Evolutionary conservation across 1,284 basidiomycete species (phyloP).

Genomic region (Exobasidium rhododendri): DNA sequence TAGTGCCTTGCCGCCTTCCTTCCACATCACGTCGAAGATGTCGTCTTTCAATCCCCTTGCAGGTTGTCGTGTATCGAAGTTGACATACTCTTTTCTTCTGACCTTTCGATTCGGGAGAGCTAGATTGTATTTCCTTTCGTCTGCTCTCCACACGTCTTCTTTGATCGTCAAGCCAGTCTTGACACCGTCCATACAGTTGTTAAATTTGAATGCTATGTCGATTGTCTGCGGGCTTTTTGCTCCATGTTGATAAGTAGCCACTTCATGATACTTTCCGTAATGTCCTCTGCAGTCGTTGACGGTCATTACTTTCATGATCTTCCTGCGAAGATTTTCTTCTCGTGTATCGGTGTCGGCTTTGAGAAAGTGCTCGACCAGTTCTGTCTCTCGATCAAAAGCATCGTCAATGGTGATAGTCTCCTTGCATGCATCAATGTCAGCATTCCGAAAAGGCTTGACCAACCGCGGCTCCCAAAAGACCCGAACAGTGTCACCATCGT

Average conservation of each 20-base stretch:
- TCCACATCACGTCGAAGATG: too few relatives aligned
- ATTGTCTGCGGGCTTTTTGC: neutral
- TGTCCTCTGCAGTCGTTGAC: neutral
- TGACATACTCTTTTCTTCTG: too few relatives aligned
- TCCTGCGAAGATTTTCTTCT: neutral
- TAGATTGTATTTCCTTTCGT: too few relatives aligned
- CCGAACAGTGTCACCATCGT: neutral
- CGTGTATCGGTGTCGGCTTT: neutral
- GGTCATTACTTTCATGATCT: neutral
- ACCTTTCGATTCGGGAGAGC: too few relatives aligned
- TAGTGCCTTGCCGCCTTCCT: too few relatives aligned
- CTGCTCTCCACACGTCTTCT: slow-evolving; percentile 1
- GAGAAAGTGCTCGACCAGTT: neutral
- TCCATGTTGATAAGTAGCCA: neutral
- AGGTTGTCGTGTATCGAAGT: too few relatives aligned
- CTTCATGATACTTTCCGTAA: too few relatives aligned
- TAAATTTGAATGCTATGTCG: slow-evolving; percentile 6
- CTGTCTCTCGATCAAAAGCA: neutral
- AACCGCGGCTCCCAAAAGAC: neutral
- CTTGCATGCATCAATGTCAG: neutral
- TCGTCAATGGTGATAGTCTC: neutral
- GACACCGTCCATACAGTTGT: slow-evolving; percentile 5
- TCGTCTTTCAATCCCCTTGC: too few relatives aligned
- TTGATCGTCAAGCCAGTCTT: slow-evolving; percentile 4
- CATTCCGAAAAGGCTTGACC: neutral